Percentiles rank a stretch among this genome's conserved stretches.
Evolutionary conservation across 2,329 filamentous ascomycete genomes (phyloP).

Genomic region (Colletotrichum echinochloae): DNA sequence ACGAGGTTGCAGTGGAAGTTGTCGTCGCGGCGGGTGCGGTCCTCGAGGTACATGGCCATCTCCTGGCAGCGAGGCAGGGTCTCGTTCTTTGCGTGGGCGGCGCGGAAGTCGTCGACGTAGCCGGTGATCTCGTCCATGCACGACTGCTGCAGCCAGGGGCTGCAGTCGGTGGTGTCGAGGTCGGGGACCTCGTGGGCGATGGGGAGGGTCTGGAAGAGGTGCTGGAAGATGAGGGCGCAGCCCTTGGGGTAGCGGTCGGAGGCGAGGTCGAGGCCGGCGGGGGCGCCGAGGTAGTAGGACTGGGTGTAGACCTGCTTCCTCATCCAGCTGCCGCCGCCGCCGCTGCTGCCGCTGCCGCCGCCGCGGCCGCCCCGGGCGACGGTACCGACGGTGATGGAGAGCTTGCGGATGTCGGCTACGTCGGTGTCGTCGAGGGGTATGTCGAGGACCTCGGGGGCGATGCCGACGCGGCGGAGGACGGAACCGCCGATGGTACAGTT

Average conservation of each 20-base stretch:
- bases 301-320: conserved; percentile 40
- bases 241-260: conserved; percentile 30
- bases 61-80: conserved; percentile 32
- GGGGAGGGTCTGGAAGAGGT: conserved; percentile 38
- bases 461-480: conserved; percentile 38
- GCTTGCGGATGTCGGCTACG: conserved; percentile 35
- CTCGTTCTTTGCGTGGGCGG: conserved; percentile 21
- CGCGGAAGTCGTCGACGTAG: conserved; percentile 39
- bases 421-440: conserved; percentile 37
- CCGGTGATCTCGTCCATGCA: conserved; percentile 41
- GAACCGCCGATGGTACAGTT: conserved; percentile 39
- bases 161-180: conserved; percentile 37
- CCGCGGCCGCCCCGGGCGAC: not conserved
- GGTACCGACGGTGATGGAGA: conserved; percentile 35
- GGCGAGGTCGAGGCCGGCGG: conserved; percentile 26
- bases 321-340: conserved; percentile 15
- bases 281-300: conserved; percentile 38
- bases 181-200: conserved; percentile 36
- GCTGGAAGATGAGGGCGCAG: conserved; percentile 38
- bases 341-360: not conserved
- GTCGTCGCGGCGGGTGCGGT: conserved; percentile 33
- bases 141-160: conserved; percentile 38
- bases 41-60: conserved; percentile 36
- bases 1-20: conserved; percentile 39
- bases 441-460: conserved; percentile 38